Conservation (phyloP, 129 eudicot genomes). For the Artemisia annua region DNA sequence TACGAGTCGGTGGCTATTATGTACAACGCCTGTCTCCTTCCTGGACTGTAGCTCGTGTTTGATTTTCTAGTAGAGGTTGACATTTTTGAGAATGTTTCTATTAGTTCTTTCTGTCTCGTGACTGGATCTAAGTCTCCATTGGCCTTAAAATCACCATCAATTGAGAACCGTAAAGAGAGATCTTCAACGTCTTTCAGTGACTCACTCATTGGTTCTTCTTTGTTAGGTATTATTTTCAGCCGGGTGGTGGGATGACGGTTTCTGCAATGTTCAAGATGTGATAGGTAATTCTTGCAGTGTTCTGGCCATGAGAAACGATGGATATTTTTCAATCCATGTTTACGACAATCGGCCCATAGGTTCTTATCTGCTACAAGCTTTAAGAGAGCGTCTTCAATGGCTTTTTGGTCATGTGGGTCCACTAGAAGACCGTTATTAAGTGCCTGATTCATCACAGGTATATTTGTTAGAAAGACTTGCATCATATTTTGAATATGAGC, state of each 20-base stretch:
- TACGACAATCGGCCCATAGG: slow-evolving; percentile 78
- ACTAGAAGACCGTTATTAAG: slow-evolving; percentile 79
- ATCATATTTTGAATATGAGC: not conserved
- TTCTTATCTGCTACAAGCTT: slow-evolving; percentile 79
- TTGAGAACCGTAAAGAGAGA: slow-evolving; percentile 68
- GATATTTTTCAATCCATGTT: slow-evolving; percentile 67
- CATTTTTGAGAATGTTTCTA: slow-evolving; percentile 58
- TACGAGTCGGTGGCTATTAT: slow-evolving; percentile 66
- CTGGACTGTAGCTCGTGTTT: slow-evolving; percentile 55
- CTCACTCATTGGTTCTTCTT: slow-evolving; percentile 79
- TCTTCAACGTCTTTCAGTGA: slow-evolving; percentile 71
- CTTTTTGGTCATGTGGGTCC: slow-evolving; percentile 84
- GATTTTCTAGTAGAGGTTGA: slow-evolving; percentile 40
- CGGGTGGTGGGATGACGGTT: slow-evolving; percentile 65
- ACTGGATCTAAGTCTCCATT: slow-evolving; percentile 57
- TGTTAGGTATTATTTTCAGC: slow-evolving; percentile 44
- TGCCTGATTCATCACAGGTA: slow-evolving; percentile 45
- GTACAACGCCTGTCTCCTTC: slow-evolving; percentile 63
- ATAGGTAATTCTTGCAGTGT: slow-evolving; percentile 70
- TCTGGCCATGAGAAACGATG: slow-evolving; percentile 90
- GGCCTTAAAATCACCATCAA: slow-evolving; percentile 59
- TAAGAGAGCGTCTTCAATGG: slow-evolving; percentile 79
- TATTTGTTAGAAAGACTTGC: slow-evolving; percentile 6
- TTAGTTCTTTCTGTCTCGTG: slow-evolving; percentile 52
- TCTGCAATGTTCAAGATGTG: slow-evolving; percentile 65